Evolutionary conservation across 129 eudicot species (phyloP), one percentile per base, ranked within the genome.

Genomic region (Ambrosia artemisiifolia): DNA sequence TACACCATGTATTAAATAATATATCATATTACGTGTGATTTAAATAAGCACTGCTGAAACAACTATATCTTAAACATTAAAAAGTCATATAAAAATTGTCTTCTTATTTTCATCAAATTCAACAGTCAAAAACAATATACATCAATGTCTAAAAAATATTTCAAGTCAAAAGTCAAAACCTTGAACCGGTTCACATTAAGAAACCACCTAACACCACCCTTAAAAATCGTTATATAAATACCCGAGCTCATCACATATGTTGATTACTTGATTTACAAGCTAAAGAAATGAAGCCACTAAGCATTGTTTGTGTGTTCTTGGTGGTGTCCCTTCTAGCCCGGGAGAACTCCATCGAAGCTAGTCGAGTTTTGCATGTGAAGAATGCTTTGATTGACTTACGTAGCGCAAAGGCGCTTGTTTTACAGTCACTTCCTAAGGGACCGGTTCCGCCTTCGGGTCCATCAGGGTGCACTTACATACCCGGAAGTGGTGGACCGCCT

Each of bases 401-500:
- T 59, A 69, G 51, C 9, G 34, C 49, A 20, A 74, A 78, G 18
- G 8, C 3, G 4, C 19, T 60, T 49, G 72, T 81, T 50, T 75
- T 81, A 48, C 84, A 85, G 74, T 78, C 86, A 3, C 88, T 88
- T 79, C 82, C 80, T 14, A 83, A 43, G 73, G 88, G 91, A 4
- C 82, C 80, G 0, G 86, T 81, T 35, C 73, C 85, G 19, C 88
- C 95, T 71, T 79, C 95, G 17, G 91, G 85, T 30, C 86, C 88
- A 59, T 81, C 91, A 11, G 85, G 91, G 47, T 88, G 91, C 85
- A 83, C 88, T 50, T 18, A 80, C 69, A 75, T 85, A 65, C 88
- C 95, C 14, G 86, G 79, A 64, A 70, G 83, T 49, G 69, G 75
- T 35, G 86, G 85, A 18, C 54, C 56, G 1, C 66, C 61, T 30